These are phyloP conservation scores for Clavispora asparagi DNA, from an alignment of 805 yeast species.

Conservation along the genomic window DNA sequence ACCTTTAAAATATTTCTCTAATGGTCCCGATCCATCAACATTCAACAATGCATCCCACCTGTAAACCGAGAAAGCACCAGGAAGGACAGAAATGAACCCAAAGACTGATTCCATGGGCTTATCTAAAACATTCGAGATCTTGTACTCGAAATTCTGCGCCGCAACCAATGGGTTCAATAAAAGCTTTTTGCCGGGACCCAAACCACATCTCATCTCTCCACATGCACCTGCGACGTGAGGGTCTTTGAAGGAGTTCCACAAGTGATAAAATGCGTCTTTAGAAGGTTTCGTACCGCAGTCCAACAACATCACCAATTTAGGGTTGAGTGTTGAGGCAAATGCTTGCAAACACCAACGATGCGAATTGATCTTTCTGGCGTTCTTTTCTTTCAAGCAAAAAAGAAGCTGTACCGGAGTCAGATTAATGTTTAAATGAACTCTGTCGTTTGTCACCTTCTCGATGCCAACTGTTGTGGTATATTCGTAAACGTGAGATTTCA, in stretches of 20 bases:
- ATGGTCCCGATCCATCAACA: conserved; percentile 74
- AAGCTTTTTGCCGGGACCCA: conserved; percentile 49
- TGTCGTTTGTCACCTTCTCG: conserved; percentile 51
- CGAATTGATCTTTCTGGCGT: conserved; percentile 85
- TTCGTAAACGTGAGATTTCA: conserved; percentile 85
- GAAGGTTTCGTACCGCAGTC: conserved; percentile 96
- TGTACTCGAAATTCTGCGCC: conserved; percentile 95
- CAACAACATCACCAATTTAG: conserved; percentile 74
- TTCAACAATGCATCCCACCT: conserved; percentile 74
- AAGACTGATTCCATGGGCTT: conserved; percentile 94
- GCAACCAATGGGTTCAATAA: conserved; percentile 86
- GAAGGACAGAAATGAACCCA: conserved; percentile 91
- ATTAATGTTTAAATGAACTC: conserved; percentile 64
- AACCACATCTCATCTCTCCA: conserved; percentile 88
- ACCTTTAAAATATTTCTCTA: conserved; percentile 88
- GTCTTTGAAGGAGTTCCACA: conserved; percentile 83
- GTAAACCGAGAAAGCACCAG: conserved; percentile 96
- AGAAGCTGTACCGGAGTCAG: conserved; percentile 79
- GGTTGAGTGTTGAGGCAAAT: conserved; percentile 75
- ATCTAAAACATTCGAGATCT: conserved; percentile 90
- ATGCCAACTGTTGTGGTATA: conserved; percentile 91
- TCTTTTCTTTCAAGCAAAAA: conserved; percentile 86
- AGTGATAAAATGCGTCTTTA: conserved; percentile 73
- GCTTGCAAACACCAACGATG: conserved; percentile 98
- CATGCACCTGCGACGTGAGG: conserved; percentile 94